Conservation (phyloP, 2,329 filamentous ascomycete genomes). For the Leptodontidium sp. region DNA sequence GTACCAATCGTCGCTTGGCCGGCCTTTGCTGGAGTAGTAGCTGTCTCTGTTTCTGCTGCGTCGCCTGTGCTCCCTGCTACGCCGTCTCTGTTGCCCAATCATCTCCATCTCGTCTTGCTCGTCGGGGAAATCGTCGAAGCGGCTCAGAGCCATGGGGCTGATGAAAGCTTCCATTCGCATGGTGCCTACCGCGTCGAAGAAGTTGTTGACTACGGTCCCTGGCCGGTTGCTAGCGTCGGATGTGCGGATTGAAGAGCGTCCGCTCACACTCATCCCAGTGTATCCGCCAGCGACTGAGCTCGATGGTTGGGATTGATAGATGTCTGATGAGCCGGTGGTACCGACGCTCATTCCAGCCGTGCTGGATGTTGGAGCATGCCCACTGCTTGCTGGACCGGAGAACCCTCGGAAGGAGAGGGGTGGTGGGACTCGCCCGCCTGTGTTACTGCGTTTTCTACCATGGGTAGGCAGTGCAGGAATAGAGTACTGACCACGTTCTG, state of each 20-base stretch:
- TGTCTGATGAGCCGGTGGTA: conserved; percentile 68
- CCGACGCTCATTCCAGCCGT: conserved; percentile 64
- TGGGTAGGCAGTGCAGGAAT: conserved; percentile 57
- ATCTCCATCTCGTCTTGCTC: conserved; percentile 47
- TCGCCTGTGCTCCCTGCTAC: conserved; percentile 41
- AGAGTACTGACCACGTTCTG: conserved; percentile 56
- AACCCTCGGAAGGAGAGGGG: conserved; percentile 82
- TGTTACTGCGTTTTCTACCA: conserved; percentile 88
- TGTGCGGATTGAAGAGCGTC: conserved; percentile 46
- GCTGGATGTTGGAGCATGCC: conserved; percentile 57
- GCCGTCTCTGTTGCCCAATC: conserved; percentile 39
- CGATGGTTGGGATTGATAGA: conserved; percentile 63
- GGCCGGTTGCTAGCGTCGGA: conserved; percentile 45
- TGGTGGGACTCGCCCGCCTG: conserved; percentile 75
- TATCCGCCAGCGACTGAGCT: conserved; percentile 48
- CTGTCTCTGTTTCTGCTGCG: conserved; percentile 44
- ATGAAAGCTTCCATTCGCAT: conserved; percentile 99
- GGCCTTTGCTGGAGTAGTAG: conserved; percentile 39
- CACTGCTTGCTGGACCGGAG: conserved; percentile 49
- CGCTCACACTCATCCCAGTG: conserved; percentile 55
- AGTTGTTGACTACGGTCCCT: conserved; percentile 52
- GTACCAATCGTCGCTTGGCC: conserved; percentile 58
- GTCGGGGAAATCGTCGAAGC: conserved; percentile 45
- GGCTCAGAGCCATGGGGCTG: conserved; percentile 58
- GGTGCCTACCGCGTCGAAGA: conserved; percentile 89